These are phyloP conservation scores for Colletotrichum agaves DNA, from an alignment of 2,329 filamentous ascomycete species.

Conservation along the genomic window DNA sequence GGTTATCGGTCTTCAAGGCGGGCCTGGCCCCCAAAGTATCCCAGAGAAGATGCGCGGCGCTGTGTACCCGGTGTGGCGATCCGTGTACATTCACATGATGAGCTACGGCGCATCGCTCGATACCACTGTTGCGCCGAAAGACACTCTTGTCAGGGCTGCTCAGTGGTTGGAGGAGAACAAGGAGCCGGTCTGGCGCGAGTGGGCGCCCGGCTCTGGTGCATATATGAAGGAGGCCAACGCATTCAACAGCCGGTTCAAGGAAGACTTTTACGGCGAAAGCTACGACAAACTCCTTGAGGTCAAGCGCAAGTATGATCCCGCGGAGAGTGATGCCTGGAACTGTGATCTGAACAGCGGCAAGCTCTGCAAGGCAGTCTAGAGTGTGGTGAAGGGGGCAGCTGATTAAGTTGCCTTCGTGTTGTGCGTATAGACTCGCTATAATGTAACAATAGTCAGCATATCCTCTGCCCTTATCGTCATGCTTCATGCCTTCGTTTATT, in stretches of 20 bases:
- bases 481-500: neutral
- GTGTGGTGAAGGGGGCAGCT: neutral
- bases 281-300: slow-evolving; percentile 43
- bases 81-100: slow-evolving; percentile 50
- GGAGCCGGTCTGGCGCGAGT: slow-evolving; percentile 43
- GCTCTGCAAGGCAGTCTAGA: slow-evolving; percentile 10
- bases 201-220: slow-evolving; percentile 41
- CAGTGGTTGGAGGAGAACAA: slow-evolving; percentile 42
- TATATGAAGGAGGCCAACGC: slow-evolving; percentile 48
- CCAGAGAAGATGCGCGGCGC: slow-evolving; percentile 39
- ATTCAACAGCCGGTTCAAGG: slow-evolving; percentile 44
- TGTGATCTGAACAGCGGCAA: slow-evolving; percentile 32
- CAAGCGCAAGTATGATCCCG: slow-evolving; percentile 47
- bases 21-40: slow-evolving; percentile 18
- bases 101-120: slow-evolving; percentile 22
- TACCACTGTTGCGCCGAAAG: slow-evolving; percentile 34
- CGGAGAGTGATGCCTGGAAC: slow-evolving; percentile 40
- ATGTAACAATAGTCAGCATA: neutral
- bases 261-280: slow-evolving; percentile 44
- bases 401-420: neutral
- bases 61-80: slow-evolving; percentile 58
- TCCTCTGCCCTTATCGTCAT: neutral
- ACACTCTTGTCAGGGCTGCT: slow-evolving; percentile 42
- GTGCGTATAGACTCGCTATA: neutral
- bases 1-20: slow-evolving; percentile 37